Conservation (phyloP, 768 basidiomycete species). For the Mycena kentingensis region DNA sequence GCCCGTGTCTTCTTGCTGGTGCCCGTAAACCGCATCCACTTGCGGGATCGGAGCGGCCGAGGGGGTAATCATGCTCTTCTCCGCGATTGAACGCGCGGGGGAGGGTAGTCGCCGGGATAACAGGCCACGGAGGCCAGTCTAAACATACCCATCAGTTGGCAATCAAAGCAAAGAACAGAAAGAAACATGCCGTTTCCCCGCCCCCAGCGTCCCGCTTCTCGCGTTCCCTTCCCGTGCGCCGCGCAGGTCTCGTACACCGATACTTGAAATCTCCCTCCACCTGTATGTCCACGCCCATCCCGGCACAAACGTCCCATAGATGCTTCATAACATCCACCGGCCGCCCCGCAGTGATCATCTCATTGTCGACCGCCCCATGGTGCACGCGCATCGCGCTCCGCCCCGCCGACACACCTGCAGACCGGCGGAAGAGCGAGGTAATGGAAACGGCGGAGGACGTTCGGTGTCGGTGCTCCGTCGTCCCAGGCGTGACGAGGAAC, state of each 20-base stretch:
- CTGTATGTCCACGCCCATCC: slow-evolving; percentile 82
- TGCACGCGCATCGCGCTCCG: slow-evolving; percentile 61
- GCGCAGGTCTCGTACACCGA: slow-evolving; percentile 71
- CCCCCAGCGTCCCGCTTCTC: slow-evolving; percentile 27
- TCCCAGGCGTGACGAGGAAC: slow-evolving; percentile 19
- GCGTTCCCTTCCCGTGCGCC: slow-evolving; percentile 41
- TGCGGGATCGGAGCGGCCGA: slow-evolving; percentile 25
- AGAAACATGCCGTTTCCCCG: slow-evolving; percentile 46
- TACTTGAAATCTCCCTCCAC: slow-evolving; percentile 82
- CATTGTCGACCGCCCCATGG: slow-evolving; percentile 86
- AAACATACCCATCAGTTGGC: not conserved
- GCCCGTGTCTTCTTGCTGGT: slow-evolving; percentile 66
- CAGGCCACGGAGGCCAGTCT: slow-evolving; percentile 50
- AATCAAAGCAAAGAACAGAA: slow-evolving; percentile 2
- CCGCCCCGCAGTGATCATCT: slow-evolving; percentile 73
- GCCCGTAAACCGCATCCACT: slow-evolving; percentile 62
- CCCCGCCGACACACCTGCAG: slow-evolving; percentile 10
- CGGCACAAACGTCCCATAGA: slow-evolving; percentile 64
- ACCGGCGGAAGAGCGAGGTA: slow-evolving; percentile 21
- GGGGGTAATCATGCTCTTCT: slow-evolving; percentile 25
- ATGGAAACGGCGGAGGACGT: slow-evolving; percentile 21
- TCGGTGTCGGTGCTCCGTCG: slow-evolving; percentile 17
- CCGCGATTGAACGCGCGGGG: slow-evolving; percentile 24
- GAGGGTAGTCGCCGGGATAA: slow-evolving; percentile 61
- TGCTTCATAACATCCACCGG: slow-evolving; percentile 79